A percentile compares a stretch with the other conserved stretches of the same genome.
Conservation (phyloP, 148 eudicot species). For the Linanthus parryae region DNA sequence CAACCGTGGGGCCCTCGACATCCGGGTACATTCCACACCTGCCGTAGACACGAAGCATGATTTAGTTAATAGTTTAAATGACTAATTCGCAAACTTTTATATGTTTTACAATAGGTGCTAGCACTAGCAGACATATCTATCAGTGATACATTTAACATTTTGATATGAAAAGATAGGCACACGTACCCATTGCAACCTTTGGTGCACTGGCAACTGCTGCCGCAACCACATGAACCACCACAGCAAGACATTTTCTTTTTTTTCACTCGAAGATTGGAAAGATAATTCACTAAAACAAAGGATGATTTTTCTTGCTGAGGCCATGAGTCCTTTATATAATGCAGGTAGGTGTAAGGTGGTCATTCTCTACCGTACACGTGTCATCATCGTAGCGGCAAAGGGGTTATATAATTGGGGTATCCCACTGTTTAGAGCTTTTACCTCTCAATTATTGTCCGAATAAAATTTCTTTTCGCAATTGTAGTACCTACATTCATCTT, state of each 20-base stretch:
- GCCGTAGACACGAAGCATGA: neutral
- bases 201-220: neutral
- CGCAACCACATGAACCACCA: neutral
- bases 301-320: neutral
- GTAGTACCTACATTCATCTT: neutral
- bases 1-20: neutral
- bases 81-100: neutral
- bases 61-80: neutral
- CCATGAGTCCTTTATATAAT: neutral
- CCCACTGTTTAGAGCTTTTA: no score
- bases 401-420: no score
- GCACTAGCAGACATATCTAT: neutral
- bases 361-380: neutral
- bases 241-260: constrained; percentile 1
- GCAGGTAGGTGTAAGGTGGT: neutral
- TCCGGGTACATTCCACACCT: constrained; percentile 2
- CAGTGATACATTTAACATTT: neutral
- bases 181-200: neutral
- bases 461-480: neutral
- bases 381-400: no score
- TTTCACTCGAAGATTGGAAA: neutral
- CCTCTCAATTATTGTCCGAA: no score
- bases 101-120: neutral
- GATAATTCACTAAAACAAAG: neutral
- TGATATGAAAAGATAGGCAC: neutral